Base-by-base conservation (phyloP, 2,329 filamentous ascomycete species). In the Cladosporium sp. region DNA sequence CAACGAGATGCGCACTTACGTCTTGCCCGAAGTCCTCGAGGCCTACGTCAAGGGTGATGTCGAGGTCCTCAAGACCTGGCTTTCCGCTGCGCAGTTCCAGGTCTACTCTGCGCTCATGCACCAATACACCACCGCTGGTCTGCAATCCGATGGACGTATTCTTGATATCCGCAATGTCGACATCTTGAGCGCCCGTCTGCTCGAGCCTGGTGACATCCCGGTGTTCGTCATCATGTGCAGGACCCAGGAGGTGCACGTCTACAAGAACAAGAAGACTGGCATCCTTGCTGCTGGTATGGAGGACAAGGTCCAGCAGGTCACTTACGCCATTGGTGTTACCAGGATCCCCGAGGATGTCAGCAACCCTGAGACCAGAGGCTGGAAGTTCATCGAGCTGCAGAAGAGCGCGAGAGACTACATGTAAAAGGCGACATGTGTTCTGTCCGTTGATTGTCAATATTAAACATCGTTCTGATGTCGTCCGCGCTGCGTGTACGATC, bases 221-320 rank as follows among this genome's bases (percentile, higher is more conserved):
- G 94, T 99, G 29, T 98, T 99, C 77, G 96, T 99, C 76, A 90
- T 99, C 71, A 97, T 93, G 68, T 97, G 93, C 82, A 86, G 95
- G 70, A 97, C 95, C 12, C 95, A 99, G 78, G 95, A 99, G 80
- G 93, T 99, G 12, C 95, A 99, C 76, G 93, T 98, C 18, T 99
- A 97, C 82, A 88, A 91, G 68, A 96, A 98, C 70, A 88, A 90
- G 66, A 98, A 99, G 85, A 90, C 90, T 0, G 89, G 89, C 69
- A 85, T 97, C 78, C 86, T 99, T 57, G 93, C 94, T 3, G 94
- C 94, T 14, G 95, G 95, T 52, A 98, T 97, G 93, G 95, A 99
- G 80, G 95, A 99, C 80, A 96, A 93, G 81, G 95, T 99, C 28
- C 95, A 99, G 80, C 89, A 97, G 72, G 95, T 99, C 71, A 98